Evolutionary conservation across 768 basidiomycete genomes (phyloP).

Genomic region (Rhodocollybia butyracea): DNA sequence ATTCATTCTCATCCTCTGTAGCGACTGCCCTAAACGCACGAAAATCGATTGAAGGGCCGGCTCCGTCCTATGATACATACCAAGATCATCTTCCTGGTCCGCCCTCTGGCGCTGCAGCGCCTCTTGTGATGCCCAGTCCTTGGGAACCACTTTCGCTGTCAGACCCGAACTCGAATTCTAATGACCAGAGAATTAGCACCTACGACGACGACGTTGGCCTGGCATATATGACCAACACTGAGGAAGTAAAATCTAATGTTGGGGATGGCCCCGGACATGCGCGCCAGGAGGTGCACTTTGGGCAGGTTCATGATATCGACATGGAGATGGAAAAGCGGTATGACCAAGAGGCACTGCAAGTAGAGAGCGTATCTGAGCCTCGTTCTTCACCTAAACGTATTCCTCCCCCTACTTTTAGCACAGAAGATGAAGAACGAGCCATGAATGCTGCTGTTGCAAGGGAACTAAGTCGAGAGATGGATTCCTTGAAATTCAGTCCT

Average conservation of each 20-base stretch:
- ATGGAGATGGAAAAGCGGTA: constrained; percentile 29
- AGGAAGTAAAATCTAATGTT: constrained; percentile 17
- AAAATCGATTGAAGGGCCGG: constrained; percentile 27
- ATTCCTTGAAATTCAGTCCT: constrained; percentile 42
- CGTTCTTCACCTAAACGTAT: constrained; percentile 17
- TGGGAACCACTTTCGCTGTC: too few species aligned
- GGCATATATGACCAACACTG: constrained; percentile 35
- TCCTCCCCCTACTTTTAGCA: constrained; percentile 35
- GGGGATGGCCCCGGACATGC: not conserved
- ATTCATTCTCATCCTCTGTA: constrained; percentile 36
- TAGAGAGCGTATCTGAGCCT: not conserved
- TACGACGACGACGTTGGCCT: constrained; percentile 32
- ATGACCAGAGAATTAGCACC: constrained; percentile 13
- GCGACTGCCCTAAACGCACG: constrained; percentile 26
- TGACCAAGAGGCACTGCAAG: constrained; percentile 9
- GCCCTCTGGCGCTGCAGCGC: constrained; percentile 40
- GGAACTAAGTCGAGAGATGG: constrained; percentile 64
- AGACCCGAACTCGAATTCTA: not conserved
- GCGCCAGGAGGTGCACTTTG: constrained; percentile 42
- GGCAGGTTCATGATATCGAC: constrained; percentile 36
- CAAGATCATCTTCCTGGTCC: constrained; percentile 29
- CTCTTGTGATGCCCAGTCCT: constrained; percentile 13
- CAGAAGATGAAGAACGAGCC: constrained; percentile 48
- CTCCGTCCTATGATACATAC: constrained; percentile 33
- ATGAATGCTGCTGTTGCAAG: constrained; percentile 66